phyloP scores from a whole-genome alignment of 345 rosid species.

The Camelina neglecta region DNA sequence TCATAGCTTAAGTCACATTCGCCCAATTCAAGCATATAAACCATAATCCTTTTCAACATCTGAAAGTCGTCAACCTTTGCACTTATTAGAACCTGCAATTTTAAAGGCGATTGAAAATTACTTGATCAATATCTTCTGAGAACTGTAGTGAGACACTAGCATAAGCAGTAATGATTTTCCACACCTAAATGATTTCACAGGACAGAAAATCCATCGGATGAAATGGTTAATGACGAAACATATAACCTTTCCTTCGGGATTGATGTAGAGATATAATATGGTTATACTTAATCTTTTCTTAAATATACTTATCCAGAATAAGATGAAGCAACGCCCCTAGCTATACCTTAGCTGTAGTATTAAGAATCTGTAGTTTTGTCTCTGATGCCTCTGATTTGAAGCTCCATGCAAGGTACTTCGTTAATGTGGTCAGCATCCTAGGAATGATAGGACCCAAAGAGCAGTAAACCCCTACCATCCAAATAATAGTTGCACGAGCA shows the following conservation, averaged over 20 bases:
- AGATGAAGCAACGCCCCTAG: not conserved
- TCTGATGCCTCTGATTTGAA: conserved; percentile 83
- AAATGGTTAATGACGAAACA: not conserved
- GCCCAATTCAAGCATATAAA: conserved; percentile 87
- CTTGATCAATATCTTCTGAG: conserved; percentile 18
- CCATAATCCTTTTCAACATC: conserved; percentile 55
- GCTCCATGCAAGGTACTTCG: conserved; percentile 89
- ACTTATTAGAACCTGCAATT: conserved; percentile 60
- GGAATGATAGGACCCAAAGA: conserved; percentile 77
- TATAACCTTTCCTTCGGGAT: not conserved
- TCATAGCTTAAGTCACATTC: conserved; percentile 84
- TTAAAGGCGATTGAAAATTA: conserved; percentile 29
- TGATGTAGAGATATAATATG: not conserved
- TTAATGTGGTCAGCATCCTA: conserved; percentile 70
- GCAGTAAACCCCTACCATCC: conserved; percentile 93
- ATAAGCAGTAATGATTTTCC: not conserved
- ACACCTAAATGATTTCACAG: conserved; percentile 5
- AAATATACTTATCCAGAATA: not conserved
- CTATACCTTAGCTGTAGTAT: conserved; percentile 71
- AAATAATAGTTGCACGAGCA: conserved; percentile 88
- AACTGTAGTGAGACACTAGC: conserved; percentile 11
- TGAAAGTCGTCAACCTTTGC: conserved; percentile 59
- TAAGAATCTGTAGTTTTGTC: conserved; percentile 92
- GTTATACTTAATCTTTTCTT: not conserved
- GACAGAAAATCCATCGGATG: not conserved